These are phyloP conservation scores for Creolimax fragrantissima DNA, from an alignment of 78 protist genomes.

Conservation along the genomic window DNA sequence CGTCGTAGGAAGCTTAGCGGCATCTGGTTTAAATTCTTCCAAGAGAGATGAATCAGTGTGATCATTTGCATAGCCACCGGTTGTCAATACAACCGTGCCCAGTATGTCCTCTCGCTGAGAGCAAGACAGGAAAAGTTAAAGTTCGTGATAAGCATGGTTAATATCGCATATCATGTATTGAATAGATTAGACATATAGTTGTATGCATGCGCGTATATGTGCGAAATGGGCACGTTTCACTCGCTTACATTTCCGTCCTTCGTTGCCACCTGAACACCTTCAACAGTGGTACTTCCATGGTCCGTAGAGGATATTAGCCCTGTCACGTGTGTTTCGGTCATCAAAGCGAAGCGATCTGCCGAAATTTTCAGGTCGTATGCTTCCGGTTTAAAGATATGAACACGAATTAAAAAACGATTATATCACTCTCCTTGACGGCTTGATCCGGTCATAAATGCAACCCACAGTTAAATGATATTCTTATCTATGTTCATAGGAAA, in stretches of 20 bases:
- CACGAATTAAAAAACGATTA: no score
- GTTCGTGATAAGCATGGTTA: no score
- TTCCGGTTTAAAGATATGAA: neutral
- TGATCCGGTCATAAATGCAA: no score
- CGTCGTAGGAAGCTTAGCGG: conserved; percentile 58
- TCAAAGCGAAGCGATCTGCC: neutral
- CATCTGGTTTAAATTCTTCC: conserved; percentile 18
- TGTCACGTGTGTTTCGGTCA: neutral
- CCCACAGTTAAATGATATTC: no score
- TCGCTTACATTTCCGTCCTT: neutral
- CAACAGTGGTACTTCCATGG: neutral
- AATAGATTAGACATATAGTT: no score
- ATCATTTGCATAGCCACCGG: conserved; percentile 68
- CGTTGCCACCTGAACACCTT: neutral
- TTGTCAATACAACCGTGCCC: conserved; percentile 49
- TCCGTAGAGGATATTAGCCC: conserved; percentile 1
- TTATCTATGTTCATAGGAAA: neutral
- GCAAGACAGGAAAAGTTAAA: no score
- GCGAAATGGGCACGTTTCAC: no score
- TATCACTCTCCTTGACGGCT: no score
- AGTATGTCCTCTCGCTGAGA: neutral
- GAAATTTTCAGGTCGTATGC: no score
- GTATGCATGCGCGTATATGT: no score
- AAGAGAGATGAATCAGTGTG: conserved; percentile 34
- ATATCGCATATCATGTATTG: no score